Percentiles rank a stretch among this genome's conserved stretches.
These are phyloP conservation scores for Geopyxis carbonaria DNA, from an alignment of 495 filamentous ascomycete genomes.

Conservation along the genomic window DNA sequence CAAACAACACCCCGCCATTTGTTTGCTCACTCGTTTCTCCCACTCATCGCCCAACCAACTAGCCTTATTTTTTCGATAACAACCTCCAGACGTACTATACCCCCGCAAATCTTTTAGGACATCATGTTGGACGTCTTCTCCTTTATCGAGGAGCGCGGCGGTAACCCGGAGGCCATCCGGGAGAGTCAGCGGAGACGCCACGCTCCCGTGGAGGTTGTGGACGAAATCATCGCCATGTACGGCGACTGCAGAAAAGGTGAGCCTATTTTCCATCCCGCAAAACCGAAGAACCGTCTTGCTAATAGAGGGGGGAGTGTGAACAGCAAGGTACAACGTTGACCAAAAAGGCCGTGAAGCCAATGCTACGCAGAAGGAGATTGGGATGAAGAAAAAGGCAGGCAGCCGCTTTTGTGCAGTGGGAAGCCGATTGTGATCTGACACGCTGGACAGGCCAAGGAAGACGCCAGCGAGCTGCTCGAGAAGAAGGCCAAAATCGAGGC, in stretches of 20 bases:
- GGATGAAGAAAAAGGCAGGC: conserved; percentile 69
- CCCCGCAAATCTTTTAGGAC: too few species aligned
- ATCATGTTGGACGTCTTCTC: conserved; percentile 63
- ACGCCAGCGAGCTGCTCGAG: conserved; percentile 53
- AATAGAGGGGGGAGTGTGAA: background rate
- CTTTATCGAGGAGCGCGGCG: conserved; percentile 74
- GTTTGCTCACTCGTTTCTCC: too few species aligned
- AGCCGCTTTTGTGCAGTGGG: background rate
- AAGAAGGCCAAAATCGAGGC: conserved; percentile 62
- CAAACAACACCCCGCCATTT: too few species aligned
- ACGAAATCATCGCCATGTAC: conserved; percentile 74
- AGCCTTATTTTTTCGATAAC: too few species aligned
- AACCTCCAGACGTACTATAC: too few species aligned
- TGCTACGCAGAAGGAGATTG: conserved; percentile 73
- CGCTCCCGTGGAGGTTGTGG: conserved; percentile 65
- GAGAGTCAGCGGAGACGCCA: conserved; percentile 70
- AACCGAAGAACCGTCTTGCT: background rate
- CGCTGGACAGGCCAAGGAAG: conserved; percentile 56
- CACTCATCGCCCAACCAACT: too few species aligned
- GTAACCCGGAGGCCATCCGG: conserved; percentile 72
- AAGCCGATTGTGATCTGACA: too few species aligned
- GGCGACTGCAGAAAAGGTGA: conserved; percentile 71
- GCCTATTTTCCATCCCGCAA: conserved; percentile 10
- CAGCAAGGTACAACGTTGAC: conserved; percentile 61
- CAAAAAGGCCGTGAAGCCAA: conserved; percentile 75